These are phyloP conservation scores for Neurospora crassa DNA, from an alignment of 2,329 filamentous ascomycete species.

Conservation along the genomic window DNA sequence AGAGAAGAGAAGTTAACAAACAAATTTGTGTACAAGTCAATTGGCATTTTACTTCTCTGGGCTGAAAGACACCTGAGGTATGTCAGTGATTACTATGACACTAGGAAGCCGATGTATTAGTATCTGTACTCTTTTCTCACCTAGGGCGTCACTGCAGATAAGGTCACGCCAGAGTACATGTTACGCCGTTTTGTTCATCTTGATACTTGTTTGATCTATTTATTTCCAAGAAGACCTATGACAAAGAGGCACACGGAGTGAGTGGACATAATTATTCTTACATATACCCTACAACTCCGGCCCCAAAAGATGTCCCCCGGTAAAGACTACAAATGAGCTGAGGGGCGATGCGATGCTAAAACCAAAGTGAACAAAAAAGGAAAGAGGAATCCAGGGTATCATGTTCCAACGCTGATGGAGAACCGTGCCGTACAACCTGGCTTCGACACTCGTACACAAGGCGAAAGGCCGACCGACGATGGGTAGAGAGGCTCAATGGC, in stretches of 20 bases:
- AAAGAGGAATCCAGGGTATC: background rate
- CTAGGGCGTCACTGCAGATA: background rate
- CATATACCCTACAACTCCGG: background rate
- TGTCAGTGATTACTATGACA: too few relatives aligned
- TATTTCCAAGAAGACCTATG: background rate
- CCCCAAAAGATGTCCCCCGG: background rate
- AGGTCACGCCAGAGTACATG: background rate
- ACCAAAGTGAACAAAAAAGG: background rate
- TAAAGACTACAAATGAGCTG: background rate
- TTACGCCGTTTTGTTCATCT: background rate
- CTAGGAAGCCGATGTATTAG: too few relatives aligned
- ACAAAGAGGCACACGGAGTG: background rate
- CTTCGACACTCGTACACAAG: background rate
- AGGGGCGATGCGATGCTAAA: background rate
- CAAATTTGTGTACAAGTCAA: background rate
- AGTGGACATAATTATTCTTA: background rate
- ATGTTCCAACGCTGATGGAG: background rate
- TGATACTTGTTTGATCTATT: background rate
- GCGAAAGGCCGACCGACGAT: background rate
- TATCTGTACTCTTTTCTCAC: background rate
- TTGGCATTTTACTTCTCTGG: background rate
- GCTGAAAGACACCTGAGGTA: background rate
- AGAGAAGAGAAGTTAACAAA: background rate
- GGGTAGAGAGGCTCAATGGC: background rate
- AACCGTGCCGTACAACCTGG: background rate